Evolutionary conservation across 257 asterid species (phyloP).

Genomic region (Jaltomata sinuosa): DNA sequence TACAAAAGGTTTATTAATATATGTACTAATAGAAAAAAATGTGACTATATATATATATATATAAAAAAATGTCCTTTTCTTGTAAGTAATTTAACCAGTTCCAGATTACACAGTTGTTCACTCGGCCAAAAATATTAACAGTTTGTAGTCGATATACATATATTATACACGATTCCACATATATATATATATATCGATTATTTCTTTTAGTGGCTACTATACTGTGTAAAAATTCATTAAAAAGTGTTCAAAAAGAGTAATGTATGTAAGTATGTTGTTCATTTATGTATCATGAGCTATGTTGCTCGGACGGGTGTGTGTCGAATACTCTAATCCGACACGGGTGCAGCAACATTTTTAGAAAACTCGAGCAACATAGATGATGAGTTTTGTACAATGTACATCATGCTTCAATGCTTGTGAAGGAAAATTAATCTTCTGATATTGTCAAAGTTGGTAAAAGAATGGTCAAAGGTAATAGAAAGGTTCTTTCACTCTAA

Average conservation of each 20-base stretch:
- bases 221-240: no score
- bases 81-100: neutral
- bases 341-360: no score
- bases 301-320: no score
- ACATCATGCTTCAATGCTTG: neutral
- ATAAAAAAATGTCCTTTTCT: neutral
- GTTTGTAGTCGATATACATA: neutral
- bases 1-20: slow-evolving; percentile 1
- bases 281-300: neutral
- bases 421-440: neutral
- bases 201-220: no score
- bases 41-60: neutral
- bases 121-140: neutral
- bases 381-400: neutral
- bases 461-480: neutral
- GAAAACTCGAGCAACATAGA: no score
- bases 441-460: neutral
- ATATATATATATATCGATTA: neutral
- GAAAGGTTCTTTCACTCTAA: neutral
- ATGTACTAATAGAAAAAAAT: neutral
- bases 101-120: neutral
- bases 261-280: neutral
- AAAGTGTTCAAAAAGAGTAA: neutral
- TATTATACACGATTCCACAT: neutral
- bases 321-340: neutral